Percentiles rank a stretch among this genome's conserved stretches.
Conservation (phyloP, 176 grass and related monocot genomes). For the Pharus latifolius region DNA sequence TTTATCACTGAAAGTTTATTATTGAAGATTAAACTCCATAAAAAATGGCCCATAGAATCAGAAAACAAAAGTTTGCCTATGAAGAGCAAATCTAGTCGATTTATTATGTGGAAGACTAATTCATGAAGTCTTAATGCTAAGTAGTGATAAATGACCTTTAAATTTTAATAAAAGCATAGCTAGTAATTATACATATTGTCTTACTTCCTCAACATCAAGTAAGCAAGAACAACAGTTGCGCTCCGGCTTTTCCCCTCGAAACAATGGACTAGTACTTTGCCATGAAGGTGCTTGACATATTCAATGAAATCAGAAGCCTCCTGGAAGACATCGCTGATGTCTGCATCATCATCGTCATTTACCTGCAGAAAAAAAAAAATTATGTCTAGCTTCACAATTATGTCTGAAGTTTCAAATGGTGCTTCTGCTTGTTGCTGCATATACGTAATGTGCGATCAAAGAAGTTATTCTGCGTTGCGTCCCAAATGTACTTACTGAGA, state of each 20-base stretch:
- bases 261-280: constrained; percentile 96
- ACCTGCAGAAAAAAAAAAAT: constrained; percentile 38
- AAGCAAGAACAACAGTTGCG: constrained; percentile 78
- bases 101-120: too few species aligned
- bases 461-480: background rate
- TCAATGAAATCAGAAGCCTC: constrained; percentile 90
- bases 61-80: background rate
- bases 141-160: background rate
- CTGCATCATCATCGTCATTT: constrained; percentile 74
- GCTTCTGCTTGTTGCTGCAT: background rate
- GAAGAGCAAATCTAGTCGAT: too few species aligned
- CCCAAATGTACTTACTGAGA: constrained; percentile 52
- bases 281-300: constrained; percentile 39
- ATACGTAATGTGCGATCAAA: background rate
- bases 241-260: constrained; percentile 96
- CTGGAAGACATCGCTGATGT: constrained; percentile 75
- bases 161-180: background rate
- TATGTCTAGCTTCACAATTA: background rate
- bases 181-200: background rate
- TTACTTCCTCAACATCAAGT: constrained; percentile 88
- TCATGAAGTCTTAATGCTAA: background rate
- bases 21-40: too few species aligned
- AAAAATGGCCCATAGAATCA: too few species aligned
- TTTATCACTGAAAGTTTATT: too few species aligned
- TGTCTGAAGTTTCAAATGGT: background rate